Base-by-base conservation (phyloP, 2,329 filamentous ascomycete species). In the Ophiocordyceps sinensis region DNA sequence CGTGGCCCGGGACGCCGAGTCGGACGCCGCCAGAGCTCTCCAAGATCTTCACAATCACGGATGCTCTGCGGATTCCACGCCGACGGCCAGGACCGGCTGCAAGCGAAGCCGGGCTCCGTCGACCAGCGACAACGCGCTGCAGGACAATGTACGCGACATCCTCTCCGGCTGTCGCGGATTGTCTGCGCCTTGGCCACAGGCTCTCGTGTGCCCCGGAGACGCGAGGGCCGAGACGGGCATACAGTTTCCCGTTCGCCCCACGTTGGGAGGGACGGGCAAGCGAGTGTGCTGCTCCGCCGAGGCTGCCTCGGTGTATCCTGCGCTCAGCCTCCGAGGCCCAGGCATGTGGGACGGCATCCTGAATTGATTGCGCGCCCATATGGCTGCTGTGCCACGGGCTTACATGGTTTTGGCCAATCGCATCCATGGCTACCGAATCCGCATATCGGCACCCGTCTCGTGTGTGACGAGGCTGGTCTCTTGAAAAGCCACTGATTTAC, bases 321-420 rank as follows among this genome's bases (percentile, higher is more conserved):
- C 65, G 35, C 62, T 71, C 43, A 68, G 66, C 44, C 58, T 68
- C 28, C 66, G 67, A 36, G 75, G 73, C 30, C 72, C 74, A 32
- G 76, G 77, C 40, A 80, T 82, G 75, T 82, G 79, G 78, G 66
- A 73, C 44, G 74, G 71, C 42, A 75, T 82, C 47, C 62, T 82
- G 47, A 70, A 72, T 54, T 75, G 63, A 60, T 26, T 7, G 23
- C 23, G 23, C 23, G 7, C 23, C 23, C 23, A 23, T 4, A 7
- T 23, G 23, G 4, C 23, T 23, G 23, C 23, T 23, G 23, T 23
- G 23, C 23, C 7, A 23, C 23, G 4, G 23, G n/a, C 23, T 23
- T 23, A 23, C 23, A 23, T 23, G 23, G 7, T 23, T 7, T 23
- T n/a, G 23, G 23, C 26, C 14, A 12, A 31, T 28, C n/a, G 32